A percentile compares a stretch with the other conserved stretches of the same genome.
Conservation (phyloP, 441 rosid genomes). For the Pelargonium citronellum region DNA sequence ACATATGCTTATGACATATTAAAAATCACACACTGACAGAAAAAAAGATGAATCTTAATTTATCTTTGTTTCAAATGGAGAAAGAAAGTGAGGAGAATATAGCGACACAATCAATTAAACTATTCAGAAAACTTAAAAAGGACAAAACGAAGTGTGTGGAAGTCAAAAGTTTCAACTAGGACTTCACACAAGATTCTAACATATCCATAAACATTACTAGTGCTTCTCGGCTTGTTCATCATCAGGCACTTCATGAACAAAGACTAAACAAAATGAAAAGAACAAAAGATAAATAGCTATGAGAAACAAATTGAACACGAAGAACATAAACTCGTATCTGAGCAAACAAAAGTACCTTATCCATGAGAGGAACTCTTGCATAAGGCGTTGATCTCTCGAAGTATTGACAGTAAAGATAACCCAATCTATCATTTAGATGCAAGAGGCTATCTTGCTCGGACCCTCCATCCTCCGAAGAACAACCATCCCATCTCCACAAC, state of each 20-base stretch:
- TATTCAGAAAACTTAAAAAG: background rate
- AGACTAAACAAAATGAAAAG: too few species aligned
- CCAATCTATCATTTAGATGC: background rate
- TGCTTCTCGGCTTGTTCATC: too few species aligned
- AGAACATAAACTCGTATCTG: too few species aligned
- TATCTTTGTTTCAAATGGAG: background rate
- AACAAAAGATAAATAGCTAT: too few species aligned
- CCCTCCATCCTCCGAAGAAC: slow-evolving; percentile 4
- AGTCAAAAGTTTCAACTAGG: background rate
- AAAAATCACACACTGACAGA: too few species aligned
- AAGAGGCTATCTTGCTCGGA: slow-evolving; percentile 1
- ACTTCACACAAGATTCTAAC: background rate
- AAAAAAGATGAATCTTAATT: background rate
- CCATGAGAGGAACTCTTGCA: background rate
- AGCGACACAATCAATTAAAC: background rate
- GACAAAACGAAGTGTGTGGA: background rate
- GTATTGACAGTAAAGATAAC: background rate
- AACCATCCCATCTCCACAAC: slow-evolving; percentile 7
- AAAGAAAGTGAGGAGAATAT: background rate
- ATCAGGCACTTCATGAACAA: too few species aligned
- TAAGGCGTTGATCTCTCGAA: background rate
- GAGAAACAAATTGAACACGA: too few species aligned
- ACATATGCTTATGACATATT: background rate
- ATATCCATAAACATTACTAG: background rate
- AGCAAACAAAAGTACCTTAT: background rate